Evolutionary conservation across 257 asterid species (phyloP).

Genomic region (Solanum paucissectum): DNA sequence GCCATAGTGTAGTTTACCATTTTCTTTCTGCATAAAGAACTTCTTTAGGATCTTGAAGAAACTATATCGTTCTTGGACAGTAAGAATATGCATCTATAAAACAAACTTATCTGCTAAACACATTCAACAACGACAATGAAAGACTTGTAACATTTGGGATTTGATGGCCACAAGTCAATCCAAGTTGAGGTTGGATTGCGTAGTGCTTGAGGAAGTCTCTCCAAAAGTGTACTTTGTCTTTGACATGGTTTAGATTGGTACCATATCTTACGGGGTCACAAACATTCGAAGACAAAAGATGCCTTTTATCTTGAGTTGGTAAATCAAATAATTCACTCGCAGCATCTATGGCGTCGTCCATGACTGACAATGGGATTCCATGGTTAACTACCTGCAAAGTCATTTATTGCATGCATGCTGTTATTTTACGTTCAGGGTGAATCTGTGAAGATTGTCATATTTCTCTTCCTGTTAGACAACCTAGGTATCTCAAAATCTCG

Average conservation of each 20-base stretch:
- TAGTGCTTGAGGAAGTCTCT: slow-evolving; percentile 67
- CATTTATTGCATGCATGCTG: neutral
- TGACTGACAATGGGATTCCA: slow-evolving; percentile 29
- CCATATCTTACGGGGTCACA: slow-evolving; percentile 45
- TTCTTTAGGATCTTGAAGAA: neutral
- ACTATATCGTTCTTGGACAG: neutral
- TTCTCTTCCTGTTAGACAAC: neutral
- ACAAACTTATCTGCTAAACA: neutral
- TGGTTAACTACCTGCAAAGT: slow-evolving; percentile 44
- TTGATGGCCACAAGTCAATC: slow-evolving; percentile 57
- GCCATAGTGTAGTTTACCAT: slow-evolving; percentile 47
- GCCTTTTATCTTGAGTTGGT: slow-evolving; percentile 38
- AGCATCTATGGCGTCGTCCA: slow-evolving; percentile 28
- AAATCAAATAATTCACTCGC: slow-evolving; percentile 47
- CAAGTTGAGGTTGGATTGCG: slow-evolving; percentile 45
- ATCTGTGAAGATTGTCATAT: neutral
- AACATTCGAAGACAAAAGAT: slow-evolving; percentile 29
- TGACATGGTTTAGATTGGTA: slow-evolving; percentile 42
- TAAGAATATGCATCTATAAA: neutral
- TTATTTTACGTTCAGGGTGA: neutral
- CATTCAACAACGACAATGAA: neutral
- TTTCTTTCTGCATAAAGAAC: slow-evolving; percentile 23
- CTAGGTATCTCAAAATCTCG: neutral
- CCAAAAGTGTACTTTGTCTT: slow-evolving; percentile 45
- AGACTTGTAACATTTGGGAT: slow-evolving; percentile 40